Evolutionary conservation across 257 asterid genomes (phyloP).

Genomic region (Ehretia macrophylla): DNA sequence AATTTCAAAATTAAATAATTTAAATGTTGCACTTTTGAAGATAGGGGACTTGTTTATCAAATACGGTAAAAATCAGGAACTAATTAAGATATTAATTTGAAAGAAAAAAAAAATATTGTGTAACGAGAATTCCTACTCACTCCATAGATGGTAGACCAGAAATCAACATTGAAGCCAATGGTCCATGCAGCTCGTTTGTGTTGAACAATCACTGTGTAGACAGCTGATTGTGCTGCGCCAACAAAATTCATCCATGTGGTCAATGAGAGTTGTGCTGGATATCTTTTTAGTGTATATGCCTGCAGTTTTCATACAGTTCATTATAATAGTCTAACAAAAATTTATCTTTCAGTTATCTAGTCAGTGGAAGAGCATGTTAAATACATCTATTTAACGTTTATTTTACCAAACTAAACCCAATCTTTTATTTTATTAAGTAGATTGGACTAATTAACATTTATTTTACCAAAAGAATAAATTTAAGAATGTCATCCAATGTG

Average conservation of each 20-base stretch:
- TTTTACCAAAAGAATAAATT: too few relatives aligned
- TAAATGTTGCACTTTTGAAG: too few relatives aligned
- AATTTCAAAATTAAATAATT: too few relatives aligned
- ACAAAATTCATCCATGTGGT: constrained; percentile 68
- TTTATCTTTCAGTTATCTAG: constrained; percentile 1
- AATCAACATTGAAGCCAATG: constrained; percentile 62
- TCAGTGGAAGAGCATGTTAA: too few relatives aligned
- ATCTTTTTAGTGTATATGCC: constrained; percentile 63
- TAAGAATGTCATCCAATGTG: too few relatives aligned
- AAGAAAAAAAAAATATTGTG: too few relatives aligned
- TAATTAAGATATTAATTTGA: neutral
- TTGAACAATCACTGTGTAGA: constrained; percentile 48
- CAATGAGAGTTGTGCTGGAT: constrained; percentile 74
- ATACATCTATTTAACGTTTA: too few relatives aligned
- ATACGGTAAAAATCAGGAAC: neutral
- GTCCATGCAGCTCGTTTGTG: constrained; percentile 60
- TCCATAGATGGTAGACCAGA: constrained; percentile 66
- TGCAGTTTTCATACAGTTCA: constrained; percentile 14
- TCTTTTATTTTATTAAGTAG: too few relatives aligned
- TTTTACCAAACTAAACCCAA: too few relatives aligned
- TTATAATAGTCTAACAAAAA: neutral
- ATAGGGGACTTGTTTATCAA: too few relatives aligned
- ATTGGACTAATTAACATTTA: too few relatives aligned
- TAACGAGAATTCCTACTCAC: constrained; percentile 26
- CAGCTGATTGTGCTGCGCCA: constrained; percentile 81